These are phyloP conservation scores for Penicillium sclerotigenum DNA, from an alignment of 2,329 filamentous ascomycete species.

Conservation along the genomic window DNA sequence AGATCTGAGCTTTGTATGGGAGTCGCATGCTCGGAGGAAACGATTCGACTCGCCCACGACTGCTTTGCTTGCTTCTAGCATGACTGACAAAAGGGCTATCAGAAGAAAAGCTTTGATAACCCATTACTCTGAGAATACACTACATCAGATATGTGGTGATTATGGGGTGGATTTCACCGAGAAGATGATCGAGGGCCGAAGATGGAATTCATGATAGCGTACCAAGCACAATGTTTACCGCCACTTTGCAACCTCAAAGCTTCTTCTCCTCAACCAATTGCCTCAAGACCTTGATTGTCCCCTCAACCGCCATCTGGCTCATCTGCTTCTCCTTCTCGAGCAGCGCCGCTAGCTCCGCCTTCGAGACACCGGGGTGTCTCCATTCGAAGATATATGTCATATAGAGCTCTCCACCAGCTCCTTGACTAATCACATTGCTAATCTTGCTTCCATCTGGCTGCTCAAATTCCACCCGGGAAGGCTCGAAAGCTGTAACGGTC, in stretches of 20 bases:
- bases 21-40: not conserved
- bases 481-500: constrained; percentile 25
- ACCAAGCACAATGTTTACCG: not conserved
- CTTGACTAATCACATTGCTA: constrained; percentile 32
- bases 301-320: constrained; percentile 22
- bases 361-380: constrained; percentile 30
- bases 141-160: constrained; percentile 1
- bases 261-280: constrained; percentile 17
- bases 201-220: not conserved
- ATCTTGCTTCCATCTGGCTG: constrained; percentile 28
- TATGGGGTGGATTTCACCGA: not conserved
- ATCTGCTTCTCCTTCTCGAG: constrained; percentile 21
- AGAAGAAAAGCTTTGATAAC: not conserved
- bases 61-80: constrained; percentile 1
- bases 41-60: constrained; percentile 5
- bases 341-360: constrained; percentile 12
- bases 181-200: not conserved
- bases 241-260: constrained; percentile 8
- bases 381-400: constrained; percentile 45
- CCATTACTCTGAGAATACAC: not conserved
- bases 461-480: constrained; percentile 28
- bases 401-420: constrained; percentile 33
- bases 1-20: not conserved
- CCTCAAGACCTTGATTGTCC: constrained; percentile 20
- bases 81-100: not conserved